A percentile compares a stretch with the other conserved stretches of the same genome.
These are phyloP conservation scores for Botrytis sinoallii DNA, from an alignment of 2,329 filamentous ascomycete genomes.

Conservation along the genomic window DNA sequence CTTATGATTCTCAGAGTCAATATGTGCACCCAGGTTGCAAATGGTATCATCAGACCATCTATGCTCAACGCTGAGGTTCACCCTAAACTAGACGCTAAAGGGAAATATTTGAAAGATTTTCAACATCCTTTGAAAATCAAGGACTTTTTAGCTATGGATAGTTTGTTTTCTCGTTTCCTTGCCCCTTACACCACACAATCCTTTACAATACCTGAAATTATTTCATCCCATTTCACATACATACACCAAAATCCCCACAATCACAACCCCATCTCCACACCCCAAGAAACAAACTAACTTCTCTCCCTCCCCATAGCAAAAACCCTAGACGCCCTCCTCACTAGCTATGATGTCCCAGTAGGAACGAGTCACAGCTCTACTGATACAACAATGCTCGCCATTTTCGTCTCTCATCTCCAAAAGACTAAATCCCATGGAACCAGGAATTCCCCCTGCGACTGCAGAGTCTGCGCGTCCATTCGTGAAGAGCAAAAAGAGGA, in stretches of 20 bases:
- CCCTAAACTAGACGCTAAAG: background rate
- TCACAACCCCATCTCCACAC: too few species aligned
- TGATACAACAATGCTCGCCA: background rate
- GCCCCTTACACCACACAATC: background rate
- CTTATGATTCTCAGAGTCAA: background rate
- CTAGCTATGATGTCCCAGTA: too few species aligned
- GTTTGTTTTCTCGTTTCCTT: background rate
- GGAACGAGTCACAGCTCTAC: background rate
- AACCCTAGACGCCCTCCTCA: background rate
- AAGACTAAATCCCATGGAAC: background rate
- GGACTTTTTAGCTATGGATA: background rate
- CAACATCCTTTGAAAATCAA: background rate
- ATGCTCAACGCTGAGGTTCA: background rate
- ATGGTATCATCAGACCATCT: background rate
- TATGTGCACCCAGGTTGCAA: background rate
- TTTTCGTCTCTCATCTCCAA: background rate
- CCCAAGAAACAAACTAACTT: background rate
- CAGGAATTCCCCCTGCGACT: background rate
- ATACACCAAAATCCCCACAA: background rate
- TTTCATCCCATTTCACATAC: background rate
- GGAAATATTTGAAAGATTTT: background rate
- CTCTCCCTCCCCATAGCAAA: background rate
- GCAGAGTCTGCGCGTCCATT: background rate
- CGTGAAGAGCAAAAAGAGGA: background rate
- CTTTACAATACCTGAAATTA: background rate